Evolutionary conservation across 202 grass and related monocot species (phyloP), one percentile per base, ranked within the genome.

Genomic region (Setaria italica): DNA sequence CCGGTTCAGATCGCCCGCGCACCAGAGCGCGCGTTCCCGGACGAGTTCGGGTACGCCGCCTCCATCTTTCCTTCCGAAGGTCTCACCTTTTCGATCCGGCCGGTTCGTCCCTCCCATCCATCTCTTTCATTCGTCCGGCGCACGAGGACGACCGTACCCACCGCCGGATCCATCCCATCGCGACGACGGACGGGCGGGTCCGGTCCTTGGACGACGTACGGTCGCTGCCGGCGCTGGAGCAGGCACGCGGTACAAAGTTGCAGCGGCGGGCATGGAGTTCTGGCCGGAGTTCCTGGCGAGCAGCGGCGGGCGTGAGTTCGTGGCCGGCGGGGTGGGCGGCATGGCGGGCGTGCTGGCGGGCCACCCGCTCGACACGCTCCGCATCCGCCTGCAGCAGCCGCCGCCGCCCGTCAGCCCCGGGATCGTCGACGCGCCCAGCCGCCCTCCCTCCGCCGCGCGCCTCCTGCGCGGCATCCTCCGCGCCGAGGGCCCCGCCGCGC

Each of bases 261-360:
- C 39, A 54, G 29, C 15, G 4, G 4, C 2, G 7, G 0, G 2
- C 70, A 98, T 98, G 95, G 95, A 98, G 80, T 98, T 98, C 88
- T 95, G 95, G 95, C 93, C 95, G 25, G 95, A 98, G 90, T 98
- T 95, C 86, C 20, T 99, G 82, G 96, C 93, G 8, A 88, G 17
- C 84, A 95, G 90, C 90, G 89, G 91, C 79, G 96, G 96, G 0
- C 74, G 82, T 21, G 96, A 99, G 88, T 99, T 99, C 87, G 57
- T 91, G 60, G 96, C 96, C 7, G 96, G 93, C 0, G 96, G 96
- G 16, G 72, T 94, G n/a, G 96, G 96, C 51, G 96, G 96, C 76
- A 94, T 94, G 96, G 96, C 93, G 5, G 93, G 96, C 20, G 93
- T 99, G 76, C 86, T 95, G 73, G 88, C 96, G 43, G 96, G 96